Evolutionary conservation across 2,329 filamentous ascomycete genomes (phyloP), one percentile per base, ranked within the genome.

Genomic region (Sporothrix pseudoabietina): DNA sequence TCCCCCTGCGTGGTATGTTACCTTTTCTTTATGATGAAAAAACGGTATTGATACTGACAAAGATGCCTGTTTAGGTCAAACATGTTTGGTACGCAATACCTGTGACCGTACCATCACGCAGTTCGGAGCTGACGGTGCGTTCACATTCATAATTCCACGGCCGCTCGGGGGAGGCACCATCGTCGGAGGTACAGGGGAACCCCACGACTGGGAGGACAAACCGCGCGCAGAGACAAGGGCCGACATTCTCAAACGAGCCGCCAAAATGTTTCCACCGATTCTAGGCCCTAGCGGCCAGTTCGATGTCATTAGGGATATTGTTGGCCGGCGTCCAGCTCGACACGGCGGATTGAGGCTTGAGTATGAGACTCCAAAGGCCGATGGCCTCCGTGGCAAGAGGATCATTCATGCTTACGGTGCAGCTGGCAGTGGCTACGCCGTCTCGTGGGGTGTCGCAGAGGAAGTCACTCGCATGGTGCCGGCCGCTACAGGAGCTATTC

Each of bases 131-230:
- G 88, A 91, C 77, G 89, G 89, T 0, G 85, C 82, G 8, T 90
- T 88, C 87, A 85, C 85, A 0, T 91, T 91, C 76, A 84, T 85
- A 54, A 87, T 91, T 2, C 88, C 89, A 0, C 84, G 89, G 0
- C 86, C 85, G 2, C 85, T 89, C 26, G 82, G 86, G 26, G 89
- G 89, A 0, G 89, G 89, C 0, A 91, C 89, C 0, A 83, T 91
- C 41, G 85, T 91, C 19, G 89, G 89, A 1, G 89, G 89, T 0
- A 91, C 88, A 1, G 90, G 90, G 77, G 85, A 90, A 77, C 83
- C 84, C 0, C 80, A 85, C 65, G 82, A 89, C 77, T 89, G 86
- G 86, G 82, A 85, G 47, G 79, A 83, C 0, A 80, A 83, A 22
- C 85, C 87, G 0, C 85, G 83, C 0, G 74, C 76, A 1, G 83